phyloP scores from a whole-genome alignment of 2,329 filamentous ascomycete genomes.

The Emmonsiellopsis sp. region DNA sequence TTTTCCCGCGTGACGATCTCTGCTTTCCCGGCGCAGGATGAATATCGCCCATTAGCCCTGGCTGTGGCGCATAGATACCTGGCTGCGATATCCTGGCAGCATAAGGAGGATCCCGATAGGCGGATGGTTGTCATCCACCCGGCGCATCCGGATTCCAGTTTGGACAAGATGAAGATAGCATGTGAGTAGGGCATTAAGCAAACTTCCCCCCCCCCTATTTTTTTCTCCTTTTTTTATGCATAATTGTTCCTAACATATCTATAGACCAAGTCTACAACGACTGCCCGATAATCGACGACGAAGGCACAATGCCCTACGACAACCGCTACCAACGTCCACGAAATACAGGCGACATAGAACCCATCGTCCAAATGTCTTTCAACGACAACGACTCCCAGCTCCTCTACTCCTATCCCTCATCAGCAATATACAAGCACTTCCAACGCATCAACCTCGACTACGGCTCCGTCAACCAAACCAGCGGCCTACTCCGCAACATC shows the following conservation, averaged over 20 bases:
- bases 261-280: constrained; percentile 3
- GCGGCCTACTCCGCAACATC: constrained; percentile 13
- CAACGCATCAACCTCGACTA: constrained; percentile 18
- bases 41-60: constrained; percentile 6
- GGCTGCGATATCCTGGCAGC: constrained; percentile 10
- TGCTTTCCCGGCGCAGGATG: constrained; percentile 3
- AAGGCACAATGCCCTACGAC: neutral
- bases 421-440: constrained; percentile 26
- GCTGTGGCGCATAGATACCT: constrained; percentile 2
- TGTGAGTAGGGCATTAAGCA: neutral
- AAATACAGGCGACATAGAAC: constrained; percentile 1
- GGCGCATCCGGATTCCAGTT: neutral
- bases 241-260: neutral
- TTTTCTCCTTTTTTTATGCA: no score
- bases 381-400: constrained; percentile 28
- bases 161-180: neutral
- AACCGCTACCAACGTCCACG: neutral
- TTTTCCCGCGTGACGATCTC: constrained; percentile 5
- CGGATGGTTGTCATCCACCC: constrained; percentile 4
- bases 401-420: constrained; percentile 24
- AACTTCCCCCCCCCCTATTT: no score
- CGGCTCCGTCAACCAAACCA: constrained; percentile 3
- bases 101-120: neutral
- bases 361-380: constrained; percentile 23
- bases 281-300: neutral